These are phyloP conservation scores for Paecilomyces formosus DNA, from an alignment of 2,329 filamentous ascomycete species.

Conservation along the genomic window DNA sequence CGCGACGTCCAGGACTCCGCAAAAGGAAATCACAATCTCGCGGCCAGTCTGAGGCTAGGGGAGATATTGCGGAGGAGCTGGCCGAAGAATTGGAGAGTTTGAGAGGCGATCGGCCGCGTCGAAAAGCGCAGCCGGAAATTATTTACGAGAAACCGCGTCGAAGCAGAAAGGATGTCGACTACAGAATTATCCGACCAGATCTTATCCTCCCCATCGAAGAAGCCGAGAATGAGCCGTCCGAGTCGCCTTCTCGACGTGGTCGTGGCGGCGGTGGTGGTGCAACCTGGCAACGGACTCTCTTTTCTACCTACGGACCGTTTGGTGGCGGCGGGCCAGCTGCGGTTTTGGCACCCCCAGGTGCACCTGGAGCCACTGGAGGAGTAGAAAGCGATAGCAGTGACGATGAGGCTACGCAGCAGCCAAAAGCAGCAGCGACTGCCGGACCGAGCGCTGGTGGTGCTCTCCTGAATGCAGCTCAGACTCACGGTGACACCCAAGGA, in stretches of 20 bases:
- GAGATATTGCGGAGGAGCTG: constrained; percentile 48
- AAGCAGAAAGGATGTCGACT: constrained; percentile 66
- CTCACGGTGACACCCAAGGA: constrained; percentile 51
- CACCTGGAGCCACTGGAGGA: constrained; percentile 61
- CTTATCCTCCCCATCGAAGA: constrained; percentile 65
- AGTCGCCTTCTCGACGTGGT: constrained; percentile 62
- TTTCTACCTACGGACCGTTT: constrained; percentile 88
- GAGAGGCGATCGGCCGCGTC: constrained; percentile 37
- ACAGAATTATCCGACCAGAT: constrained; percentile 75
- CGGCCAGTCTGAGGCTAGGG: constrained; percentile 37
- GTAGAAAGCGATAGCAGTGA: constrained; percentile 96
- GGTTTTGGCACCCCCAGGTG: constrained; percentile 65
- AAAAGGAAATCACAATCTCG: constrained; percentile 42
- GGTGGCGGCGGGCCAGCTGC: constrained; percentile 69
- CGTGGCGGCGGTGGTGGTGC: constrained; percentile 52
- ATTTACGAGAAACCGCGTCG: constrained; percentile 43
- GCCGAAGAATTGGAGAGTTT: constrained; percentile 52
- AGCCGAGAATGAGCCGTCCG: constrained; percentile 58
- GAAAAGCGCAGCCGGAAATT: constrained; percentile 26
- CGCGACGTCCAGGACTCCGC: constrained; percentile 46
- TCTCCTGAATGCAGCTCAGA: constrained; percentile 47
- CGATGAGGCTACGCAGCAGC: constrained; percentile 69
- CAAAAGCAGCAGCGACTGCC: constrained; percentile 42
- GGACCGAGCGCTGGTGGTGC: constrained; percentile 47
- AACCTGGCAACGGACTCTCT: constrained; percentile 70